Base-by-base conservation (phyloP, 1,284 basidiomycete species). In the Puccinia polysora region DNA sequence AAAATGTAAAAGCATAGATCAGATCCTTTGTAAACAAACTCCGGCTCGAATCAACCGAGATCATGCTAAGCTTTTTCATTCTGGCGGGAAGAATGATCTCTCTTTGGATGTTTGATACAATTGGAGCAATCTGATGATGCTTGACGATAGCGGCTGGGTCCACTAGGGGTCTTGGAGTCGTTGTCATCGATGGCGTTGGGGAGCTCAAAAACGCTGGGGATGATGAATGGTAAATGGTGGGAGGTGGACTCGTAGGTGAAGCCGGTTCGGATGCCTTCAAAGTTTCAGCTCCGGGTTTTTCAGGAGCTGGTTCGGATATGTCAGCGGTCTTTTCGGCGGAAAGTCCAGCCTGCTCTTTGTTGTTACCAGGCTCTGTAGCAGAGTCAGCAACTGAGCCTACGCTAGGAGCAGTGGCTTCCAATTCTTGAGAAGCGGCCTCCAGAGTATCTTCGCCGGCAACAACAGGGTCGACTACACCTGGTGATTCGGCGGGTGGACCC, bases 61-160 rank as follows among this genome's bases (percentile, higher is more conserved):
- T 38, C 18, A 20, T 30, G 56, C 67, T 70, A 1, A 70, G 12
- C 30, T 50, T 60, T 59, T 70, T 60, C 55, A 60, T 70, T 59
- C 47, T 47, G 8, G 67, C 43, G 45, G 67, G 56, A 36, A 70
- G 34, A n/a, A 70, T 60, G 15, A 70, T 52, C 43, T 70, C 67
- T 36, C 67, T 7, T 52, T 58, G 40, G 28, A 70, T 28, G 58
- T 70, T 70, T 36, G 55, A 59, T 23, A 70, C 67, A 60, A 45
- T 10, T 49, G 67, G 56, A 20, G 40, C n/a, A 60, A 45, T 20
- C 20, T 55, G 56, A 40, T 38, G 47, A 25, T 34, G 34, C 43
- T 49, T 70, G 7, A 10, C 10, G 14, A 47, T 52, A 2, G 8
- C 12, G 40, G 56, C 43, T 1, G 45, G 67, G 58, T 60, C n/a